Percentiles rank a stretch among this genome's conserved stretches.
Conservation (phyloP, 306 rosid species). For the Sechiopsis laciniata region DNA sequence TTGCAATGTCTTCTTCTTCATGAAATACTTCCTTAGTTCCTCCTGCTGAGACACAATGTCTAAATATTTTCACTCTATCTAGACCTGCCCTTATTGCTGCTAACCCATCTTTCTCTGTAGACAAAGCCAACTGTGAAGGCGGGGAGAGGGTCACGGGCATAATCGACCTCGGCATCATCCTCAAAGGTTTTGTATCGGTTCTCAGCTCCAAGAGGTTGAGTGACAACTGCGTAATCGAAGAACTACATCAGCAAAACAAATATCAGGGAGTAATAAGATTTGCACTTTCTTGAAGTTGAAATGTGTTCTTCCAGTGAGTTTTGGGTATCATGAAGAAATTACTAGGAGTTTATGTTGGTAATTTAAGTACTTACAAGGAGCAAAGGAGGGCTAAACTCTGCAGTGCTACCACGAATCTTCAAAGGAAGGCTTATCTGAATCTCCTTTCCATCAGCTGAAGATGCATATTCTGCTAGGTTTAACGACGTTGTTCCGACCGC, state of each 20-base stretch:
- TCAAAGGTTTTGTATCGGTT: slow-evolving; percentile 19
- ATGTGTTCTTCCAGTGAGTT: too few relatives aligned
- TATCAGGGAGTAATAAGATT: too few relatives aligned
- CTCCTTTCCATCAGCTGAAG: slow-evolving; percentile 24
- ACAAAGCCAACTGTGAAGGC: slow-evolving; percentile 15
- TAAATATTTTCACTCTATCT: slow-evolving; percentile 34
- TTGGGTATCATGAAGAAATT: not conserved
- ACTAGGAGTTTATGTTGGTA: not conserved
- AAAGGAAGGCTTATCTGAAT: slow-evolving; percentile 26
- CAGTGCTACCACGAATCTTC: slow-evolving; percentile 14
- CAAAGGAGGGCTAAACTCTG: slow-evolving; percentile 17
- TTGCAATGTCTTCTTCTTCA: slow-evolving; percentile 22
- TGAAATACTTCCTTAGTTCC: slow-evolving; percentile 16
- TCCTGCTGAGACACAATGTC: slow-evolving; percentile 30
- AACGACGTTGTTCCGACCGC: slow-evolving; percentile 28
- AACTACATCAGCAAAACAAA: too few relatives aligned
- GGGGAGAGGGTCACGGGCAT: slow-evolving; percentile 26
- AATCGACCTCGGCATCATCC: slow-evolving; percentile 20
- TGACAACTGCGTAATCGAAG: slow-evolving; percentile 23
- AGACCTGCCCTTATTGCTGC: slow-evolving; percentile 30
- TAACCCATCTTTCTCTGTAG: slow-evolving; percentile 28
- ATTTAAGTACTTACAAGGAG: slow-evolving; percentile 28
- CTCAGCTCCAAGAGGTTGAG: slow-evolving; percentile 27
- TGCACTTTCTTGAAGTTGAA: too few relatives aligned
- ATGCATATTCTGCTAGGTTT: slow-evolving; percentile 33